Percentiles rank a stretch among this genome's conserved stretches.
phyloP scores from a whole-genome alignment of 768 basidiomycete genomes.

The Suillus subaureus region DNA sequence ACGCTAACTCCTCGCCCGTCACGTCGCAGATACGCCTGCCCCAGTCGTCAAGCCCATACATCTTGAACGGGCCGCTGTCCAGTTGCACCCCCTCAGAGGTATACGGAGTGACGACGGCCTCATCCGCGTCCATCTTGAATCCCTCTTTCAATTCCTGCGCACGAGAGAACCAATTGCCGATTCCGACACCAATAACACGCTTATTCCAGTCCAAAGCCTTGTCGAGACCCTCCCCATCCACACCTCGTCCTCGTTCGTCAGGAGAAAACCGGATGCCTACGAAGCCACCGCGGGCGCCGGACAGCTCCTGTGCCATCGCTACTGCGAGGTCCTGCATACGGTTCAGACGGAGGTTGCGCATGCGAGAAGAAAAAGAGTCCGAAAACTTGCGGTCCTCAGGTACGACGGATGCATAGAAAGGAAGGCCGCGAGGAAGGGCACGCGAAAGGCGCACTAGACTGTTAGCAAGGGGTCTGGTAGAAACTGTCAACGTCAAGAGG shows the following conservation, averaged over 20 bases:
- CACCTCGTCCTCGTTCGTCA: conserved; percentile 34
- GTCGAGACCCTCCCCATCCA: conserved; percentile 41
- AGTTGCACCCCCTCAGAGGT: neutral
- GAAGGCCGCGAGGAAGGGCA: conserved; percentile 33
- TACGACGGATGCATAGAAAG: conserved; percentile 37
- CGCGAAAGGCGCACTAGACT: conserved; percentile 37
- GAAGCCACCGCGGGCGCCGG: conserved; percentile 41
- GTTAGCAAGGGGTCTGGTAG: conserved; percentile 44
- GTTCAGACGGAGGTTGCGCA: conserved; percentile 37
- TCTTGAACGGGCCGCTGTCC: conserved; percentile 16
- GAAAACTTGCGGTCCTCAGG: conserved; percentile 37
- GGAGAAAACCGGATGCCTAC: conserved; percentile 37
- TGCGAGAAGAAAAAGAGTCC: conserved; percentile 31
- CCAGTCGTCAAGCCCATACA: conserved; percentile 31
- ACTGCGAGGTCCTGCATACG: conserved; percentile 34
- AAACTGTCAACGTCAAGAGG: conserved; percentile 40
- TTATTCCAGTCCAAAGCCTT: conserved; percentile 32
- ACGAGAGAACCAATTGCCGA: conserved; percentile 35
- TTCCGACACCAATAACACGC: conserved; percentile 36
- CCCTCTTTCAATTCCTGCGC: conserved; percentile 24
- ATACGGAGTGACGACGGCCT: conserved; percentile 17
- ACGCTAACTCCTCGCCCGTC: conserved; percentile 19
- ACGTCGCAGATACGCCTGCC: conserved; percentile 25
- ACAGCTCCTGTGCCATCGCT: conserved; percentile 32
- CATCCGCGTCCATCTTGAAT: conserved; percentile 16